Base-by-base conservation (phyloP, 192 early-diverging fungal genomes). In the Coemansia sp. region DNA sequence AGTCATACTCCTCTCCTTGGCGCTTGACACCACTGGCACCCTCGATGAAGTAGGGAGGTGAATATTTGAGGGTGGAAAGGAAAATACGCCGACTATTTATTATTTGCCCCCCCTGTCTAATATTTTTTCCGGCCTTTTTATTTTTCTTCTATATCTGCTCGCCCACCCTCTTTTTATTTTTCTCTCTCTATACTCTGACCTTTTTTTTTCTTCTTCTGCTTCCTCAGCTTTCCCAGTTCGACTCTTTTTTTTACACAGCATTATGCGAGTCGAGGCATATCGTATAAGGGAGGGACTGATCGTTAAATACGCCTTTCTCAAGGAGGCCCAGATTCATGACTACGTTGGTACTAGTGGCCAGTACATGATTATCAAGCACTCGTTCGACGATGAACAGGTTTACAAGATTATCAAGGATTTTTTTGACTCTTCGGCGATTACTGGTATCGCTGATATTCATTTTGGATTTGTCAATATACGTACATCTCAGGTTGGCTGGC, bases 211-310 rank as follows among this genome's bases (percentile, higher is more conserved):
- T 4, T 21, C 19, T 2, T n/a, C 10, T 43, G 6, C 30, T n/a
- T 58, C 43, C 19, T 16, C 42, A 43, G 42, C 42, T 26, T 26
- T 26, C 11, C 55, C 19, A 4, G 35, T 6, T 37, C 28, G 5
- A 47, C 32, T 11, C 21, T 17, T 23, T 50, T 23, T 50, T 52
- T 28, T 11, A 52, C 23, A 21, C 11, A 52, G 8, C 13, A 26
- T 30, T 30, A 55, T 55, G 52, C 23, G 26, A 30, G 30, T 10
- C 2, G 57, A 59, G 30, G 33, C 16, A 4, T 59, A 59, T 32
- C 57, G 57, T 59, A 59, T 59, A 59, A 37, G 35, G 28, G 4
- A 59, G 57, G n/a, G n/a, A 17, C 57, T 59, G 8, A 59, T 37
- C 32, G 57, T 59, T 16, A 28, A 2, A 13, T 59, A 59, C 16